Evolutionary conservation across 2,329 filamentous ascomycete genomes (phyloP).

Genomic region (Neofusicoccum sp.): DNA sequence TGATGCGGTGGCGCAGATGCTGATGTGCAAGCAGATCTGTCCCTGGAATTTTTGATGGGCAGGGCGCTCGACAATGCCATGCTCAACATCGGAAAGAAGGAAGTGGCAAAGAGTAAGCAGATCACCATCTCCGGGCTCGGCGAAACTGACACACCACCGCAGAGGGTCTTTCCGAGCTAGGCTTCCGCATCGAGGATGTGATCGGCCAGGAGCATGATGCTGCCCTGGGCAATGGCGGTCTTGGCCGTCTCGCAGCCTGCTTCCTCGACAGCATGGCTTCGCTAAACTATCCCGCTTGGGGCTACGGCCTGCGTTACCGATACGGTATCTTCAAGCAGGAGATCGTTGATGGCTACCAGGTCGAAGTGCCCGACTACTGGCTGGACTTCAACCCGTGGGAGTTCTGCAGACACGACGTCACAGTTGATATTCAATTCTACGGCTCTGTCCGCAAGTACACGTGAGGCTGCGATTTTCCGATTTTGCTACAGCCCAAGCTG

Average conservation of each 20-base stretch:
- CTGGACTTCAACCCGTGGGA: conserved; percentile 99
- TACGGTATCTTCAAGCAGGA: conserved; percentile 99
- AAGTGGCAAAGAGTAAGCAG: conserved; percentile 72
- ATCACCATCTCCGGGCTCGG: conserved; percentile 1
- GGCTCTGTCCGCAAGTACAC: conserved; percentile 73
- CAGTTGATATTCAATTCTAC: conserved; percentile 96
- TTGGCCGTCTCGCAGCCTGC: conserved; percentile 92
- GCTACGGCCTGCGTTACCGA: conserved; percentile 91
- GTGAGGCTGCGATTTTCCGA: conserved; percentile 23
- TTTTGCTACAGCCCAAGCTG: conserved; percentile 11
- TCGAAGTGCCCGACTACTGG: conserved; percentile 99
- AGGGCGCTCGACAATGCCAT: conserved; percentile 97
- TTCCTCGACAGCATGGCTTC: conserved; percentile 96
- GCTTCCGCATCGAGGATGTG: conserved; percentile 95
- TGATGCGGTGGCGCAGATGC: conserved; percentile 1
- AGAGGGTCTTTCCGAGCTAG: conserved; percentile 86
- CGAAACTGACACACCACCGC: conserved; percentile 11
- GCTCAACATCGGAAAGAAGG: conserved; percentile 90
- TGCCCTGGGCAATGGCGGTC: conserved; percentile 91
- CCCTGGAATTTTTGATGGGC: conserved; percentile 97
- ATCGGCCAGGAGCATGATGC: conserved; percentile 95
- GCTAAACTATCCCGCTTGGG: conserved; percentile 95
- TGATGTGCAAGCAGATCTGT: conserved; percentile 64
- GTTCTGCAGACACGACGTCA: conserved; percentile 93
- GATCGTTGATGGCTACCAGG: conserved; percentile 96